Evolutionary conservation across 148 eudicot species (phyloP).

Genomic region (Camellia granthamiana): DNA sequence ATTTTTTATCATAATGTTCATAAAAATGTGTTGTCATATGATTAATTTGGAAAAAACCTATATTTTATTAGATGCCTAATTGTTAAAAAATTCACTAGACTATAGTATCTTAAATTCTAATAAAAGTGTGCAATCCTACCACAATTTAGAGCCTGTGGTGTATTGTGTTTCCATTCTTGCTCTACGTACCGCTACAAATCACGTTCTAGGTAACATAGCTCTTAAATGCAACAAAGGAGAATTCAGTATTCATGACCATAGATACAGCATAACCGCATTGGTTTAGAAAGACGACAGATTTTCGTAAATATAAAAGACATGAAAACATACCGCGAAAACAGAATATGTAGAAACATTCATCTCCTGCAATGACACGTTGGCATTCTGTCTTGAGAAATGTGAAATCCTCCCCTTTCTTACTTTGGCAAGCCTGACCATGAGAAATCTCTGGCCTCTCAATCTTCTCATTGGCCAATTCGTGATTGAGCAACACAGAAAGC

Average conservation of each 20-base stretch:
- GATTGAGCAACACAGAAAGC: conserved; percentile 75
- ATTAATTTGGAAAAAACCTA: too few species aligned
- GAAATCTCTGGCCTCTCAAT: conserved; percentile 66
- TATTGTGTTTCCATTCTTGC: too few species aligned
- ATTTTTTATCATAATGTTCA: too few species aligned
- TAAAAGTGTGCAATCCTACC: too few species aligned
- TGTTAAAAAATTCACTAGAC: too few species aligned
- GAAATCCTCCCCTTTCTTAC: conserved; percentile 94
- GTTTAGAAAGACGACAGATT: neutral
- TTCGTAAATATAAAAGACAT: neutral
- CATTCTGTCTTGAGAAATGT: conserved; percentile 82
- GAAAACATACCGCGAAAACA: conserved; percentile 69
- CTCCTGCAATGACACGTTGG: conserved; percentile 66
- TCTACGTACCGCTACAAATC: too few species aligned
- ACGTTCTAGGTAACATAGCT: too few species aligned
- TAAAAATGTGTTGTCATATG: too few species aligned
- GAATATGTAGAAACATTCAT: conserved; percentile 81
- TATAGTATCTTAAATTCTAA: too few species aligned
- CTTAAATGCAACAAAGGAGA: too few species aligned
- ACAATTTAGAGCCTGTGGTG: too few species aligned
- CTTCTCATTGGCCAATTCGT: conserved; percentile 81
- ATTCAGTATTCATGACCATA: neutral
- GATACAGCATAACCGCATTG: neutral
- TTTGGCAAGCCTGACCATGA: conserved; percentile 76
- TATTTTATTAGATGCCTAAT: too few species aligned